Evolutionary conservation across 768 basidiomycete genomes (phyloP).

Genomic region (Mycena vulgaris): DNA sequence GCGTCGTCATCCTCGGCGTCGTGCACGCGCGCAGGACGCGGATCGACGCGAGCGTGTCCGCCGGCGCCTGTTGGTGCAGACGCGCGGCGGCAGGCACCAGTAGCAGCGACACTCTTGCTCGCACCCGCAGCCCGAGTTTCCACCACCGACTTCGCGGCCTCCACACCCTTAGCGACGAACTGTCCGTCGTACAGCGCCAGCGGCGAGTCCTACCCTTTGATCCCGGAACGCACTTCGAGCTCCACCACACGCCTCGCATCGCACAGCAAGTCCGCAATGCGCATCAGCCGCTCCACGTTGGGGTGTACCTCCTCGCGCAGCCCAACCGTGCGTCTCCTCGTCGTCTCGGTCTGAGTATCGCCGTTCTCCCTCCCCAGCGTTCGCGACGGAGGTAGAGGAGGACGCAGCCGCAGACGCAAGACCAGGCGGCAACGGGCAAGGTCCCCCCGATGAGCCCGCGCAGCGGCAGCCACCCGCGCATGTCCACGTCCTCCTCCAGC

Average conservation of each 20-base stretch:
- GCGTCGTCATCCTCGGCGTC: slow-evolving; percentile 70
- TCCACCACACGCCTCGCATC: slow-evolving; percentile 77
- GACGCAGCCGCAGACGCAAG: too few relatives aligned
- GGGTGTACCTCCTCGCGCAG: slow-evolving; percentile 73
- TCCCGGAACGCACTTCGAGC: slow-evolving; percentile 73
- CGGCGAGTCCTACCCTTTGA: slow-evolving; percentile 66
- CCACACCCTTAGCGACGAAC: slow-evolving; percentile 51
- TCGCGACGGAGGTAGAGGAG: too few relatives aligned
- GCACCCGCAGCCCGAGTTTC: too few relatives aligned
- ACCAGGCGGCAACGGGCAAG: too few relatives aligned
- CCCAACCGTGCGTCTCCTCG: slow-evolving; percentile 30
- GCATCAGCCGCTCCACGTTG: slow-evolving; percentile 96
- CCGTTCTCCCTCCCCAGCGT: too few relatives aligned
- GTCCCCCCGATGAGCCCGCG: slow-evolving; percentile 47
- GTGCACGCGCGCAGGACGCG: slow-evolving; percentile 42
- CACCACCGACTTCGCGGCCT: too few relatives aligned
- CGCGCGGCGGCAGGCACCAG: too few relatives aligned
- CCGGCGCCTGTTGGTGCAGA: too few relatives aligned
- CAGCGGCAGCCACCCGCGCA: slow-evolving; percentile 90
- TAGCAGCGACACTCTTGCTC: too few relatives aligned
- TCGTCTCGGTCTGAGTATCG: too few relatives aligned
- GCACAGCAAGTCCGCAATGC: slow-evolving; percentile 86
- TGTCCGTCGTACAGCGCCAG: slow-evolving; percentile 53
- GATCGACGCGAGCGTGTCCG: slow-evolving; percentile 42
- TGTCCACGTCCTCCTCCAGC: slow-evolving; percentile 92